Conservation (phyloP, 2,329 filamentous ascomycete species). For the Xylariales sp. region DNA sequence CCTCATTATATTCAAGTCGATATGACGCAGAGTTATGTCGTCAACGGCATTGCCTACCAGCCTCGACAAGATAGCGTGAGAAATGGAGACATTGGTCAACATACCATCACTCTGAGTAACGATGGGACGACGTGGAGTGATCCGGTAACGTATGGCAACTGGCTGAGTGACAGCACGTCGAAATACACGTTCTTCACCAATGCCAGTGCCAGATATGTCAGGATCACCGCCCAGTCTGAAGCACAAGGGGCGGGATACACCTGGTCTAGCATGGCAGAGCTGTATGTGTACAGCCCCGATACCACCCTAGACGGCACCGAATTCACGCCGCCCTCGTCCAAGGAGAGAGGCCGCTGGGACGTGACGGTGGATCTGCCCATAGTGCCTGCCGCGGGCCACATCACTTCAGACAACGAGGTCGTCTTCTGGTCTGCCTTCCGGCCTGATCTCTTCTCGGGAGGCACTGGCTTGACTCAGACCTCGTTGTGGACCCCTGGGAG, state of each 20-base stretch:
- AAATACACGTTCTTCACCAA: constrained; percentile 31
- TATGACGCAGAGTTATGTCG: constrained; percentile 19
- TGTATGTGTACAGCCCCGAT: constrained; percentile 25
- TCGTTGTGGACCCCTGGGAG: constrained; percentile 15
- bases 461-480: constrained; percentile 16
- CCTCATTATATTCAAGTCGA: constrained; percentile 29
- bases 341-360: constrained; percentile 26
- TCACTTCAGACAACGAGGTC: constrained; percentile 21
- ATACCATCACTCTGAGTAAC: constrained; percentile 24
- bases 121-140: constrained; percentile 22
- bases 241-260: constrained; percentile 18
- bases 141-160: constrained; percentile 25
- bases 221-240: constrained; percentile 25
- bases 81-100: constrained; percentile 25
- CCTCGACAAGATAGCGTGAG: constrained; percentile 22
- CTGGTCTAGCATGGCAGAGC: constrained; percentile 28
- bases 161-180: constrained; percentile 20
- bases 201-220: constrained; percentile 23
- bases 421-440: constrained; percentile 22
- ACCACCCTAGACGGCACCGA: constrained; percentile 12
- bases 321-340: constrained; percentile 15
- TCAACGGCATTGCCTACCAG: constrained; percentile 26
- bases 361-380: constrained; percentile 31
- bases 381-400: constrained; percentile 28
- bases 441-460: constrained; percentile 14